Base-by-base conservation (phyloP, 192 early-diverging fungal genomes). In the Coemansia sp. region DNA sequence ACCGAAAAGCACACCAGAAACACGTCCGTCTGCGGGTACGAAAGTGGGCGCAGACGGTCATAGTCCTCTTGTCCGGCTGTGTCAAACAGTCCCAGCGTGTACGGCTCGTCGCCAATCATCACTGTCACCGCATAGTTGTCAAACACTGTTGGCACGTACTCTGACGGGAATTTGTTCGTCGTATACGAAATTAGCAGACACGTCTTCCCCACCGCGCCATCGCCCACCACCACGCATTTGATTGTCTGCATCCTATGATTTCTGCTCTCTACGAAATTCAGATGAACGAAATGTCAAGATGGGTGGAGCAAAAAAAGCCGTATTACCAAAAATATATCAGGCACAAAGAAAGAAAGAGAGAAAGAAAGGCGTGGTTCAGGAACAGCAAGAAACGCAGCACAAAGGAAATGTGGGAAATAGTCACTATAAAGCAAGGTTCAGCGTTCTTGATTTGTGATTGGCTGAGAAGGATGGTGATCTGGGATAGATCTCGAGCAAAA, bases 111-210 rank as follows among this genome's bases (percentile, higher is more conserved):
- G 76, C 96, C 96, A 5, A 98, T 94, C 96, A 98, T 98, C 43
- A 98, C 93, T 76, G 95, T 97, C 53, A 94, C 96, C 22, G 94
- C 95, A 82, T 98, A 98, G 85, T 98, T 98, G 84, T 98, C 96
- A 72, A 98, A 98, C 93, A 98, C 96, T 59, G 96, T 98, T 56
- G 96, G 96, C 73, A 98, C 96, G 73, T 98, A 98, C 85, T 98
- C 96, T 57, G 95, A 95, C 15, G 96, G 96, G 83, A 98, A 98
- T 25, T 95, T 95, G 85, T 98, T 98, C 64, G 96, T 98, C 17
- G 96, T 98, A 85, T 98, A 98, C 80, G 86, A 89, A 80, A 98
- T 98, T 59, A 98, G 80, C 38, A 96, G 88, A 75, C 96, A 98
- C 39, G 96, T 98, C 83, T 98, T 97, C 65, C 90, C 90, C 58